Evolutionary conservation across 2,329 filamentous ascomycete species (phyloP).

Genomic region (Volutella citrinella): DNA sequence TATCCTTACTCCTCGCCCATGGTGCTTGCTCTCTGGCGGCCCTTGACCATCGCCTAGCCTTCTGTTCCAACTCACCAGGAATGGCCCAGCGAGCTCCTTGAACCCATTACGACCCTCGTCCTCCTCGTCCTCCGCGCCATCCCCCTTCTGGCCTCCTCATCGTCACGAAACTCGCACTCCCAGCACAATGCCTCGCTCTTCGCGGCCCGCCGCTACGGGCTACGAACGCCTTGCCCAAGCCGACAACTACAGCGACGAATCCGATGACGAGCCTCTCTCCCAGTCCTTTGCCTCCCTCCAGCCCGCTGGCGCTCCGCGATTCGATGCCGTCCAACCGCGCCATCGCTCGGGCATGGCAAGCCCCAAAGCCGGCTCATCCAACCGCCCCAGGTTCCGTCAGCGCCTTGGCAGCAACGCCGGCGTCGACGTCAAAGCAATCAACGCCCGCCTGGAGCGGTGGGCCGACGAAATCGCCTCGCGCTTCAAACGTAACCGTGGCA

Average conservation of each 20-base stretch:
- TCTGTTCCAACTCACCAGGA: conserved; percentile 8
- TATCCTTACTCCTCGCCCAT: too few species aligned
- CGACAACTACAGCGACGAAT: conserved; percentile 71
- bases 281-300: conserved; percentile 56
- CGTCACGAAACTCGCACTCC: too few species aligned
- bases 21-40: too few species aligned
- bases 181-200: conserved; percentile 66
- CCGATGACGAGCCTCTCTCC: conserved; percentile 60
- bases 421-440: conserved; percentile 97
- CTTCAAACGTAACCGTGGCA: conserved; percentile 83
- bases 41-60: too few species aligned
- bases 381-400: conserved; percentile 42
- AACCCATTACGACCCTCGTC: too few species aligned
- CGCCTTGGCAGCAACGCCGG: conserved; percentile 71
- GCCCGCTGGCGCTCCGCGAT: conserved; percentile 57
- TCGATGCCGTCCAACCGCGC: conserved; percentile 62
- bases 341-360: conserved; percentile 60
- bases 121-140: conserved; percentile 1
- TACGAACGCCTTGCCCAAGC: conserved; percentile 84
- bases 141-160: background rate
- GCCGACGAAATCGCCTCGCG: conserved; percentile 96
- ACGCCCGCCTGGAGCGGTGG: conserved; percentile 91
- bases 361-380: conserved; percentile 39
- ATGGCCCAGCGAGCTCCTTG: conserved; percentile 15
- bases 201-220: conserved; percentile 70